Evolutionary conservation across 129 eudicot species (phyloP).

Genomic region (Lactuca saligna): DNA sequence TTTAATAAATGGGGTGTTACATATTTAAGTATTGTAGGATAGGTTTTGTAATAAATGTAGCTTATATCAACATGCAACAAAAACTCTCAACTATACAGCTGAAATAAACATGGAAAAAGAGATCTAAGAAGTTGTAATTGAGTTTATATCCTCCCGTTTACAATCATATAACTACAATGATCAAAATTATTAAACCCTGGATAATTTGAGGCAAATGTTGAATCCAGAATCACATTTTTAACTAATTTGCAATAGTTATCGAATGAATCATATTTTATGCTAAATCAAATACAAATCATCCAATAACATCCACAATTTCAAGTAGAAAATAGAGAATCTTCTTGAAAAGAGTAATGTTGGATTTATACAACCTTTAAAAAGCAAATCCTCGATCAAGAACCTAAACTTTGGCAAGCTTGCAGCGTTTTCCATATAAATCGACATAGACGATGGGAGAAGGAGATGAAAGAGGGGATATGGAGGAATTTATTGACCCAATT

Average conservation of each 20-base stretch:
- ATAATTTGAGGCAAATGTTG: slow-evolving; percentile 7
- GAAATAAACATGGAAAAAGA: slow-evolving; percentile 1
- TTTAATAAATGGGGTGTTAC: too few species aligned
- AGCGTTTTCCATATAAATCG: slow-evolving; percentile 39
- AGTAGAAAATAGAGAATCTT: not conserved
- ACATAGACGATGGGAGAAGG: slow-evolving; percentile 28
- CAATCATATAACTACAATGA: not conserved
- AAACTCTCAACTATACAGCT: slow-evolving; percentile 12
- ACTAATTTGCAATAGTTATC: not conserved
- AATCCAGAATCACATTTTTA: not conserved
- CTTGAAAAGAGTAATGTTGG: not conserved
- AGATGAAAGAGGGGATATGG: slow-evolving; percentile 32
- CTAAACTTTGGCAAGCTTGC: slow-evolving; percentile 38
- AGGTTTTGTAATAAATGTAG: not conserved
- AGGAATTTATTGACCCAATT: too few species aligned
- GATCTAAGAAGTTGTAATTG: not conserved
- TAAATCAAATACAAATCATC: not conserved
- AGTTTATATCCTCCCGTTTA: too few species aligned
- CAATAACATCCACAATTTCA: not conserved
- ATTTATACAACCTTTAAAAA: slow-evolving; percentile 26
- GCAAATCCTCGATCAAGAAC: slow-evolving; percentile 36
- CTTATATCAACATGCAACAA: slow-evolving; percentile 9
- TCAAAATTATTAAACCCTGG: not conserved
- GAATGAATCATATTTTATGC: not conserved
- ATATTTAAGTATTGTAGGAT: too few species aligned